Evolutionary conservation across 2,329 filamentous ascomycete genomes (phyloP).

Genomic region (Reticulascus tulasneorum): DNA sequence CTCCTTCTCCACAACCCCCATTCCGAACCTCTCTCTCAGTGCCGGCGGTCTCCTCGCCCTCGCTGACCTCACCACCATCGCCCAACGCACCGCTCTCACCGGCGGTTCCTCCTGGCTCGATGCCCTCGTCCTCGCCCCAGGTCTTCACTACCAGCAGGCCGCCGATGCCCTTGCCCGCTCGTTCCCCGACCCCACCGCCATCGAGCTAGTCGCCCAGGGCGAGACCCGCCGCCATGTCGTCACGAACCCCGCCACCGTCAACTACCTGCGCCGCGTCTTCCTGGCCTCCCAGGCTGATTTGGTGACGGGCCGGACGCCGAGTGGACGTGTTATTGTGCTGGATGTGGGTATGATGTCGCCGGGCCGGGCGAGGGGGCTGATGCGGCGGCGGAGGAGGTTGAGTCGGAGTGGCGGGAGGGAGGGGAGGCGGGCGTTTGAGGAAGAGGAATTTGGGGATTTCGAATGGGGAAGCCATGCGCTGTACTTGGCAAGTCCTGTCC

Average conservation of each 20-base stretch:
- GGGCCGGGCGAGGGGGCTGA: constrained; percentile 17
- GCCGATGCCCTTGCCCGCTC: constrained; percentile 46
- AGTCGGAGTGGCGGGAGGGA: constrained; percentile 18
- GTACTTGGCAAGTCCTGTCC: constrained; percentile 42
- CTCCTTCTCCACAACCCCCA: constrained; percentile 40
- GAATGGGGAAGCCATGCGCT: constrained; percentile 46
- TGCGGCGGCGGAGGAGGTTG: constrained; percentile 22
- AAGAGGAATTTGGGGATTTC: constrained; percentile 27
- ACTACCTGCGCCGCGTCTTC: constrained; percentile 27
- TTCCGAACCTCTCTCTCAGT: constrained; percentile 41
- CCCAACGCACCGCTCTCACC: constrained; percentile 50
- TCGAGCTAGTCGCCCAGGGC: constrained; percentile 25
- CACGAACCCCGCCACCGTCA: constrained; percentile 48
- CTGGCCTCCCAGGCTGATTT: neutral
- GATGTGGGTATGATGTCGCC: constrained; percentile 45
- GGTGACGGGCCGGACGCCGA: too few relatives aligned
- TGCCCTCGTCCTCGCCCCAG: constrained; percentile 53
- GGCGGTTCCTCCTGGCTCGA: constrained; percentile 56
- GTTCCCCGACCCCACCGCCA: constrained; percentile 33
- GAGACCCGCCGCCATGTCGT: constrained; percentile 28
- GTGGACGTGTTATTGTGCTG: constrained; percentile 5
- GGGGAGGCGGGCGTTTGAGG: constrained; percentile 18
- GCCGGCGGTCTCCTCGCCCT: constrained; percentile 54
- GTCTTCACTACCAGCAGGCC: constrained; percentile 57
- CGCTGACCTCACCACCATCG: constrained; percentile 54